These are phyloP conservation scores for Abortiporus biennis DNA, from an alignment of 1,284 basidiomycete species.

Conservation along the genomic window DNA sequence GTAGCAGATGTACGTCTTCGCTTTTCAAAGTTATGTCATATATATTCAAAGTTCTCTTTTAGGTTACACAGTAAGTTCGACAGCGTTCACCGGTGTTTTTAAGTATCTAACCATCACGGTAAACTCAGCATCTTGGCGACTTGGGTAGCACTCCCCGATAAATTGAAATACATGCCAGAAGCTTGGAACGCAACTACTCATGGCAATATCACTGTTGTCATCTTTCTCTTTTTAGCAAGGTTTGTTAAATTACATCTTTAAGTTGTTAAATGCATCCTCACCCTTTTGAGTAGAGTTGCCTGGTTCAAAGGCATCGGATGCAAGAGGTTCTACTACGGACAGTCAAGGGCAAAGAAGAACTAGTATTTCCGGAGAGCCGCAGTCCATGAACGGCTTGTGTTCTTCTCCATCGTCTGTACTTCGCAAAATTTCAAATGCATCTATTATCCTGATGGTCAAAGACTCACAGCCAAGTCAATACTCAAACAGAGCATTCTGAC, in stretches of 20 bases:
- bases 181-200: slow-evolving; percentile 70
- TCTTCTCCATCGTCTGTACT: neutral
- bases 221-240: slow-evolving; percentile 53
- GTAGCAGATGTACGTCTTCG: slow-evolving; percentile 64
- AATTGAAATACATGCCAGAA: slow-evolving; percentile 42
- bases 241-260: slow-evolving; percentile 21
- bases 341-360: slow-evolving; percentile 15
- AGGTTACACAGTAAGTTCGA: slow-evolving; percentile 51
- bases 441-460: too few species aligned
- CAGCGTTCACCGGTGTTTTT: too few species aligned
- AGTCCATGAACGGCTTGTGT: neutral
- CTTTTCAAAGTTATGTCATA: slow-evolving; percentile 2
- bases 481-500: too few species aligned
- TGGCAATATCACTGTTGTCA: slow-evolving; percentile 63
- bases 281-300: slow-evolving; percentile 34
- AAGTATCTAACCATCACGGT: too few species aligned
- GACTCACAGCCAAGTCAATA: too few species aligned
- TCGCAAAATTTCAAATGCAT: too few species aligned
- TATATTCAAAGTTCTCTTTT: slow-evolving; percentile 10
- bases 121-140: slow-evolving; percentile 50
- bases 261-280: slow-evolving; percentile 1
- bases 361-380: neutral
- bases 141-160: slow-evolving; percentile 49
- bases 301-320: slow-evolving; percentile 66
- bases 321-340: slow-evolving; percentile 48